A percentile compares a stretch with the other conserved stretches of the same genome.
Conservation (phyloP, 2,329 filamentous ascomycete species). For the Trematosphaeria pertusa region DNA sequence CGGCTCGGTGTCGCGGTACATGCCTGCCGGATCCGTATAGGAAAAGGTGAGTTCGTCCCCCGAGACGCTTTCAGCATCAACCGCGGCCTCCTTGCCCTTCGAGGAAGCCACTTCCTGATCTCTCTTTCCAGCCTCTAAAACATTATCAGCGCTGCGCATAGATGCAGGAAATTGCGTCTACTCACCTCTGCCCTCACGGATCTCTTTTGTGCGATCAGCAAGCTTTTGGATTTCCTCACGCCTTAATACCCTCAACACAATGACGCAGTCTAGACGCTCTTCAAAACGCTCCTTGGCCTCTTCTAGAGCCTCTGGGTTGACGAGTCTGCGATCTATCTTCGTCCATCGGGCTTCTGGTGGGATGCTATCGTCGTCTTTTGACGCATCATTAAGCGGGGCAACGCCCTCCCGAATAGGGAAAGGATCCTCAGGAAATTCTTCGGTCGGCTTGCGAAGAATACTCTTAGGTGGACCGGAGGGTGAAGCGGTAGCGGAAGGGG, state of each 20-base stretch:
- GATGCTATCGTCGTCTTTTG: conserved; percentile 72
- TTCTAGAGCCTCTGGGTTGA: conserved; percentile 86
- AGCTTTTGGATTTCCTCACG: conserved; percentile 90
- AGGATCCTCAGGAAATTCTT: conserved; percentile 84
- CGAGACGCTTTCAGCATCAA: no score
- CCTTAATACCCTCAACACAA: conserved; percentile 84
- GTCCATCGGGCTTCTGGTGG: conserved; percentile 83
- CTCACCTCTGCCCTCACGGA: conserved; percentile 72
- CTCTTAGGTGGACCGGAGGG: no score
- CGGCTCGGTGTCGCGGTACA: no score
- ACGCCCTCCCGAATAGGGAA: conserved; percentile 87
- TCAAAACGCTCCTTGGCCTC: conserved; percentile 88
- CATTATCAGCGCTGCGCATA: no score
- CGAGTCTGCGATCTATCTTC: conserved; percentile 84
- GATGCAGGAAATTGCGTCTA: no score
- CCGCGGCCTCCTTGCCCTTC: no score
- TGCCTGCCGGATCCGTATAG: no score
- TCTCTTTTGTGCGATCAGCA: conserved; percentile 78
- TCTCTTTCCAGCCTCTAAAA: no score
- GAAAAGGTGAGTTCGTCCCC: no score
- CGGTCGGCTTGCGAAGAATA: conserved; percentile 84
- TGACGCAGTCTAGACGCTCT: conserved; percentile 89
- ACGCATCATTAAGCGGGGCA: conserved; percentile 85
- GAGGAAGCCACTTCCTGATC: no score
- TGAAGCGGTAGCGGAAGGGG: no score